Conservation (phyloP, 2,329 filamentous ascomycete species). For the Seiridium cupressi region DNA sequence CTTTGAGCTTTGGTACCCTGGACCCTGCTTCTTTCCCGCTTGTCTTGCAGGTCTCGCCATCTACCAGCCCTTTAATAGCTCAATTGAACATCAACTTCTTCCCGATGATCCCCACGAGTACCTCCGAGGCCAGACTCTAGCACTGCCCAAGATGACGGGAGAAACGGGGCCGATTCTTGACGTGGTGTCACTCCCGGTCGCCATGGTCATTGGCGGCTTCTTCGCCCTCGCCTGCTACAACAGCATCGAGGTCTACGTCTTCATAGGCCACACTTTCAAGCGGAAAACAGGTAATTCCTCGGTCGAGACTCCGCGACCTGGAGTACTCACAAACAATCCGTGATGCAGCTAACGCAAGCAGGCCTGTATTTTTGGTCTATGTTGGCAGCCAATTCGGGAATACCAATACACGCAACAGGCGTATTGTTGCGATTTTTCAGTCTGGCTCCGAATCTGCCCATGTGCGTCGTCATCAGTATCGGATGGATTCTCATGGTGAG, state of each 20-base stretch:
- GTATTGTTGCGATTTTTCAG: conserved; percentile 15
- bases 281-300: conserved; percentile 23
- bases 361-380: conserved; percentile 41
- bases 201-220: conserved; percentile 7
- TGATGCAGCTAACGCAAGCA: too few relatives aligned
- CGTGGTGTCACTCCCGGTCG: conserved; percentile 1
- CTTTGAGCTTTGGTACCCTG: too few relatives aligned
- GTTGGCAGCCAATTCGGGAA: conserved; percentile 26
- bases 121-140: not conserved
- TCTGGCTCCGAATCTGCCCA: conserved; percentile 13
- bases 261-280: conserved; percentile 34
- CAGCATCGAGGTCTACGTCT: conserved; percentile 34
- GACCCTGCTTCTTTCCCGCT: too few relatives aligned
- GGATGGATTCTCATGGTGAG: conserved; percentile 59
- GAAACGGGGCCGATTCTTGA: conserved; percentile 3
- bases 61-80: not conserved
- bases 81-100: not conserved
- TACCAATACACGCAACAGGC: conserved; percentile 12
- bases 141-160: conserved; percentile 1
- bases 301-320: too few relatives aligned
- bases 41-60: too few relatives aligned
- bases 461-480: conserved; percentile 28
- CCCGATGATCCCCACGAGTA: not conserved
- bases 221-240: conserved; percentile 20
- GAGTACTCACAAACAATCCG: too few relatives aligned